Evolutionary conservation across 2,329 filamentous ascomycete genomes (phyloP).

Genomic region (Ceratocystis harringtonii): DNA sequence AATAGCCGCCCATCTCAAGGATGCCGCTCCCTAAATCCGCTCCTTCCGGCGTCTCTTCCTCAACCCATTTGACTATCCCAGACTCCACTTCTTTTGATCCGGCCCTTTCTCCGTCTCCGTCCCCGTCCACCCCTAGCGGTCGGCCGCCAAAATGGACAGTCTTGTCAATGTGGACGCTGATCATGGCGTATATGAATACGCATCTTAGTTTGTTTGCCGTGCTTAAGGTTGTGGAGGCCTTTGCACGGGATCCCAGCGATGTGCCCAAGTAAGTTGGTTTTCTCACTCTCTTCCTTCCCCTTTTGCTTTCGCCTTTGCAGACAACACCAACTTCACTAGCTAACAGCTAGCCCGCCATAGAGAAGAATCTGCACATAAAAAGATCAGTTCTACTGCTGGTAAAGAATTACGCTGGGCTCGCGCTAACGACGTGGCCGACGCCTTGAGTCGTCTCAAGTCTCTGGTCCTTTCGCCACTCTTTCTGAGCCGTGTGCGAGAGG

Average conservation of each 20-base stretch:
- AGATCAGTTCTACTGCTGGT: conserved; percentile 39
- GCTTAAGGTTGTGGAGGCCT: conserved; percentile 15
- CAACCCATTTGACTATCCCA: conserved; percentile 5
- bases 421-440: conserved; percentile 6
- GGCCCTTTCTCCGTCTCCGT: conserved; percentile 21
- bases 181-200: conserved; percentile 42
- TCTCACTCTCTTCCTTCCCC: neutral
- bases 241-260: conserved; percentile 13
- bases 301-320: neutral
- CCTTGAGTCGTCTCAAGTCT: conserved; percentile 12
- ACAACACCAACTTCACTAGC: neutral
- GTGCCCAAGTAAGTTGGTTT: conserved; percentile 16
- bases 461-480: conserved; percentile 13
- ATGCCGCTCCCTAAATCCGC: conserved; percentile 3
- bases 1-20: neutral
- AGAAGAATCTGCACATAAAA: conserved; percentile 44
- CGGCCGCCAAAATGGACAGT: conserved; percentile 42
- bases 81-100: neutral
- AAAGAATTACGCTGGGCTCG: conserved; percentile 39
- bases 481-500: neutral
- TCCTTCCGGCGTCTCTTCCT: conserved; percentile 1
- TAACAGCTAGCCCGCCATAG: conserved; percentile 22
- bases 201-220: conserved; percentile 29
- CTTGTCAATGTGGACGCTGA: conserved; percentile 37
- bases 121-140: conserved; percentile 27